phyloP scores from a whole-genome alignment of 2,329 filamentous ascomycete species.

The Xenosphaeropsis pyriputrescens region DNA sequence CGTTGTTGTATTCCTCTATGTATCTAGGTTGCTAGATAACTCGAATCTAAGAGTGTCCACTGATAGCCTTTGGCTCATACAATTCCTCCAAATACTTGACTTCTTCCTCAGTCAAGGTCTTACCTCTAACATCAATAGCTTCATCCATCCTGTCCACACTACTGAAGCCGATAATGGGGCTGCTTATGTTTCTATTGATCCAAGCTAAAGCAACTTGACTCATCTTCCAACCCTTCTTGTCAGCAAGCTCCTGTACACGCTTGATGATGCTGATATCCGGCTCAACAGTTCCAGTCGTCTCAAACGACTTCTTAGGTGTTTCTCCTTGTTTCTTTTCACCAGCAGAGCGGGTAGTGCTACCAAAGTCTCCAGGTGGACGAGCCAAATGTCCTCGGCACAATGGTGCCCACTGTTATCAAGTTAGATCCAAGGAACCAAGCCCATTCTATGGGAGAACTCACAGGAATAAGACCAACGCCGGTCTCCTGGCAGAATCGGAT shows the following conservation, averaged over 20 bases:
- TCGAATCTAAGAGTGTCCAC: conserved; percentile 12
- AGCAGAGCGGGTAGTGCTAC: conserved; percentile 9
- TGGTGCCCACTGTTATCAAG: conserved; percentile 17
- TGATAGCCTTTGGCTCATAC: conserved; percentile 29
- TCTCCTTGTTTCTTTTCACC: conserved; percentile 17
- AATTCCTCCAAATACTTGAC: conserved; percentile 35
- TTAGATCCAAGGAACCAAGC: neutral
- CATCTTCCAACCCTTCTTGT: conserved; percentile 41
- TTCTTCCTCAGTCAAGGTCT: conserved; percentile 32
- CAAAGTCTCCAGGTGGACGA: conserved; percentile 11
- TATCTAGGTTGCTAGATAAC: neutral
- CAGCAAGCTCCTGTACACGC: conserved; percentile 38
- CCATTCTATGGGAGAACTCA: conserved; percentile 2
- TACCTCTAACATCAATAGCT: conserved; percentile 24
- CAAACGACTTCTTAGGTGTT: conserved; percentile 5
- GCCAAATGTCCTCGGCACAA: conserved; percentile 19
- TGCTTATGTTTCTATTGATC: conserved; percentile 27
- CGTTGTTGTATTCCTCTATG: too few species aligned
- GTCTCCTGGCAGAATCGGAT: conserved; percentile 26
- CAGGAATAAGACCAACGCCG: conserved; percentile 25
- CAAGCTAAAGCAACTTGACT: conserved; percentile 41
- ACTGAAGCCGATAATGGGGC: conserved; percentile 36
- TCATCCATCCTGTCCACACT: conserved; percentile 36
- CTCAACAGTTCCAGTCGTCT: conserved; percentile 19
- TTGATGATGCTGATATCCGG: conserved; percentile 34